These are phyloP conservation scores for Polychytrium aggregatum DNA, from an alignment of 192 early-diverging fungal species.

Conservation along the genomic window DNA sequence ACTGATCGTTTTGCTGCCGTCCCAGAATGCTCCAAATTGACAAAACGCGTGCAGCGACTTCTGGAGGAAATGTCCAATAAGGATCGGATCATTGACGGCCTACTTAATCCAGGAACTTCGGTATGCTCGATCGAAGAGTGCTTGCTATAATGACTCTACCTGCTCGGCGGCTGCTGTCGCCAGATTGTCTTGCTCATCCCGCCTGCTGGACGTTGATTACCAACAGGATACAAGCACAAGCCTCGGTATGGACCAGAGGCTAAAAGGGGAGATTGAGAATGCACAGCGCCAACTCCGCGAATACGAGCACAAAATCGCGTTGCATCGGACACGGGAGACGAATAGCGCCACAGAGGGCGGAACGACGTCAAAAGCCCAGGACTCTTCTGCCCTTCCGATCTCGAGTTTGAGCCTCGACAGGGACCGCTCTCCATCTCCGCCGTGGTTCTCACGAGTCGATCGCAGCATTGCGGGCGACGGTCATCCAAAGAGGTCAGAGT, in stretches of 20 bases:
- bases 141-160: not conserved
- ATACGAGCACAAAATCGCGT: slow-evolving; percentile 15
- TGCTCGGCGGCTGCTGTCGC: not conserved
- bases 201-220: not conserved
- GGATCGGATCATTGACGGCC: slow-evolving; percentile 2
- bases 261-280: slow-evolving; percentile 13
- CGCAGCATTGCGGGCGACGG: too few relatives aligned
- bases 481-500: too few relatives aligned
- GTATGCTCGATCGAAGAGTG: not conserved
- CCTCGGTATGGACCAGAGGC: slow-evolving; percentile 11
- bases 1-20: not conserved
- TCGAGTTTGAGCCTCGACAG: too few relatives aligned
- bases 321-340: too few relatives aligned
- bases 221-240: slow-evolving; percentile 2
- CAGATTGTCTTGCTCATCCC: too few relatives aligned
- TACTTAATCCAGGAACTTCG: not conserved
- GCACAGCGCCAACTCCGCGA: slow-evolving; percentile 17
- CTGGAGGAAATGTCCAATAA: not conserved
- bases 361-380: too few relatives aligned
- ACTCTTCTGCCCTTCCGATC: too few relatives aligned
- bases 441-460: too few relatives aligned
- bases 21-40: not conserved
- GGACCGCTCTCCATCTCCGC: too few relatives aligned
- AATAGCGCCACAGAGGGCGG: too few relatives aligned
- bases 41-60: not conserved